These are phyloP conservation scores for Corchorus capsularis DNA, from an alignment of 345 rosid species.

Conservation along the genomic window DNA sequence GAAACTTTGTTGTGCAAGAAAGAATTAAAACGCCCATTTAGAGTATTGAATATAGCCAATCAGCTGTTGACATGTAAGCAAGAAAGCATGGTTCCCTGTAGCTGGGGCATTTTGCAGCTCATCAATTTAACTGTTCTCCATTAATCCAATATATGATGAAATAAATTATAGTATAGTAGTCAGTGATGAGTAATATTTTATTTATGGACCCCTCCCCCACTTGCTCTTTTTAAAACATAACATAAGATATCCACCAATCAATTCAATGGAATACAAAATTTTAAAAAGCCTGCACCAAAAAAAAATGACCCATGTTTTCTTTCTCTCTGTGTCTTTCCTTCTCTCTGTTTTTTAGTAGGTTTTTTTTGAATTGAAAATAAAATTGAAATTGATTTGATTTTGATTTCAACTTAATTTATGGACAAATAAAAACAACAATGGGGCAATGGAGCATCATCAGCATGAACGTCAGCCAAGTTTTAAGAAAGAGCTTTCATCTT, in stretches of 20 bases:
- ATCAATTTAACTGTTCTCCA: conserved; percentile 13
- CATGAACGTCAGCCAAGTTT: conserved; percentile 39
- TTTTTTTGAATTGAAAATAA: too few species aligned
- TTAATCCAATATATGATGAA: neutral
- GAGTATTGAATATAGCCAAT: neutral
- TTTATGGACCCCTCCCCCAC: conserved; percentile 1
- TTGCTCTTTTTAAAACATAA: neutral
- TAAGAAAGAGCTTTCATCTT: conserved; percentile 28
- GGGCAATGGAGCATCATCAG: conserved; percentile 25
- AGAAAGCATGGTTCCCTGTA: neutral
- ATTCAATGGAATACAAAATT: conserved; percentile 14
- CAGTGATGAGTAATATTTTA: neutral
- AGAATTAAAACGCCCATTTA: neutral
- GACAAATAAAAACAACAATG: neutral
- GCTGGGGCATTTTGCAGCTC: neutral
- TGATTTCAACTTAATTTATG: neutral
- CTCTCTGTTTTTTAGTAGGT: neutral
- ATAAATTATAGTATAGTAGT: too few species aligned
- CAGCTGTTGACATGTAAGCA: conserved; percentile 12
- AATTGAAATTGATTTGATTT: neutral
- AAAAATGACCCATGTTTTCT: conserved; percentile 19
- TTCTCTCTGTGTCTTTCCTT: neutral
- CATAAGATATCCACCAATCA: conserved; percentile 2
- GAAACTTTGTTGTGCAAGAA: neutral
- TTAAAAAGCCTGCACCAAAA: conserved; percentile 11